Conservation (phyloP, 148 eudicot genomes). For the Tetragonia tetragonoides region DNA sequence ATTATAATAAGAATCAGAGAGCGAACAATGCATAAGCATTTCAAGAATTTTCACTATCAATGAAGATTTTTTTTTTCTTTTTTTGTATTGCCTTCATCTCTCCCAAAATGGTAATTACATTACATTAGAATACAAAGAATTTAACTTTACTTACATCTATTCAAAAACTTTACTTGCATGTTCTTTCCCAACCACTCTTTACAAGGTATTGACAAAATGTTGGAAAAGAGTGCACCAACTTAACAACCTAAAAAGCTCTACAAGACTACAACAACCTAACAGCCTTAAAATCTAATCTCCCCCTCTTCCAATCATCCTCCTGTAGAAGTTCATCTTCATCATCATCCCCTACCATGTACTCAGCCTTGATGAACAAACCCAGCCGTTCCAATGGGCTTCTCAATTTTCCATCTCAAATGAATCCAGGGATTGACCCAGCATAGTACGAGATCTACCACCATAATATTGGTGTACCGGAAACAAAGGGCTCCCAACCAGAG, state of each 20-base stretch:
- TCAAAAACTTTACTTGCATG: neutral
- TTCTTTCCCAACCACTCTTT: conserved; percentile 5
- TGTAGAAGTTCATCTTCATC: conserved; percentile 23
- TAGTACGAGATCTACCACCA: conserved; percentile 12
- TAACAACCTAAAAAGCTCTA: neutral
- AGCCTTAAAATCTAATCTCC: conserved; percentile 30
- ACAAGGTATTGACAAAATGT: conserved; percentile 15
- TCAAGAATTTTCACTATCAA: too few species aligned
- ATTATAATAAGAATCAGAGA: too few species aligned
- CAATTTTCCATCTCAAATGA: conserved; percentile 14
- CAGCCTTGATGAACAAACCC: conserved; percentile 65
- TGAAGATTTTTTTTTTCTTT: too few species aligned
- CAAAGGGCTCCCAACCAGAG: conserved; percentile 33
- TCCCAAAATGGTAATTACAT: too few species aligned
- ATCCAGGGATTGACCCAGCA: neutral
- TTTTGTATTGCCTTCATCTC: too few species aligned
- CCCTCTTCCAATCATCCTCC: conserved; percentile 54
- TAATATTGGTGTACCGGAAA: conserved; percentile 1
- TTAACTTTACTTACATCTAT: neutral
- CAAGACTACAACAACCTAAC: neutral
- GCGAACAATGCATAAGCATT: too few species aligned
- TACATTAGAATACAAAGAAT: too few species aligned
- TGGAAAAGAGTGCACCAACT: conserved; percentile 8
- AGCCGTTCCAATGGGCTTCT: conserved; percentile 51
- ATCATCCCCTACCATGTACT: conserved; percentile 39